These are phyloP conservation scores for Hyparrhenia diplandra DNA, from an alignment of 176 grass and related monocot species.

Conservation along the genomic window DNA sequence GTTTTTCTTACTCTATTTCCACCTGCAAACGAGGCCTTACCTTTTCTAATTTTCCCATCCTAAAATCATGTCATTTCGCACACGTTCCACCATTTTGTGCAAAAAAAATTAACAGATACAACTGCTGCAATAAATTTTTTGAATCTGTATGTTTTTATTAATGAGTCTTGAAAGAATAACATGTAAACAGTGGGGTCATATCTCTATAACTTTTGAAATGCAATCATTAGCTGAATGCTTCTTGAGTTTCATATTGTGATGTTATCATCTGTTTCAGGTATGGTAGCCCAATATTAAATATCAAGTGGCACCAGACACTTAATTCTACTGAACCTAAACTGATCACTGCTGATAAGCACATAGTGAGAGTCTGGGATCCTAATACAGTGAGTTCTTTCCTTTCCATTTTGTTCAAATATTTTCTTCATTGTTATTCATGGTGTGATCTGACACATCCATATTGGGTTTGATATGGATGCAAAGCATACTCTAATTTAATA, in stretches of 20 bases:
- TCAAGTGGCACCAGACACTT: constrained; percentile 91
- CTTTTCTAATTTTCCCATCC: not conserved
- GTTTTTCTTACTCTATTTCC: not conserved
- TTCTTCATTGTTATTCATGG: not conserved
- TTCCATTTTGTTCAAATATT: not conserved
- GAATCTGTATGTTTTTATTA: not conserved
- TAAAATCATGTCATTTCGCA: not conserved
- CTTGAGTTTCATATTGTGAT: constrained; percentile 11
- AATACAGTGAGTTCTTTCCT: constrained; percentile 68
- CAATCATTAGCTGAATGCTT: not conserved
- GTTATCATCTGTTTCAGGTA: constrained; percentile 58
- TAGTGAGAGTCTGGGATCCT: constrained; percentile 95
- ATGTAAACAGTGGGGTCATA: not conserved
- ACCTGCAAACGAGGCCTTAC: not conserved
- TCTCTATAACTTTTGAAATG: not conserved
- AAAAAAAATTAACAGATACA: not conserved
- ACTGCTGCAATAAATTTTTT: not conserved
- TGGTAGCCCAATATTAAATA: constrained; percentile 75
- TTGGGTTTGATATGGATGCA: not conserved
- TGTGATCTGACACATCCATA: not conserved
- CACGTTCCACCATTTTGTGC: not conserved
- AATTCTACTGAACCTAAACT: constrained; percentile 86
- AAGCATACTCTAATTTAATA: not conserved
- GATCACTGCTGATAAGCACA: constrained; percentile 78
- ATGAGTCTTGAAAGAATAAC: not conserved